These are phyloP conservation scores for Rhytidiadelphus loreus DNA, from an alignment of 225 moss, liverwort and hornwort genomes.

Conservation along the genomic window DNA sequence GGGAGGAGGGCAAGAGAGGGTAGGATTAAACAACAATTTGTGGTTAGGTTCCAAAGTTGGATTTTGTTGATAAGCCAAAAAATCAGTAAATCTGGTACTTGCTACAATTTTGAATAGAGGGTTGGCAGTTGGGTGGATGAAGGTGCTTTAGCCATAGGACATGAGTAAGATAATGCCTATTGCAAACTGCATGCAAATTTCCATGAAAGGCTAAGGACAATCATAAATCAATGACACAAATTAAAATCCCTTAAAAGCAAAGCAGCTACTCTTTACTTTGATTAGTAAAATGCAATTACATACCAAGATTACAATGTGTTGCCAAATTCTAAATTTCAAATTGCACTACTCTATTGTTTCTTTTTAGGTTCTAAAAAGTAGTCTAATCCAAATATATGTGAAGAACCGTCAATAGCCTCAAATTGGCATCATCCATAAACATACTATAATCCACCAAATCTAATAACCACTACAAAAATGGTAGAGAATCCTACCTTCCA, in stretches of 20 bases:
- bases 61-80: not conserved
- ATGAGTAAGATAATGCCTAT: not conserved
- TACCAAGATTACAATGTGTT: fast-evolving
- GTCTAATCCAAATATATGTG: not conserved
- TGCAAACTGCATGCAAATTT: not conserved
- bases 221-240: not conserved
- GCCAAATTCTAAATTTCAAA: not conserved
- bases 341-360: not conserved
- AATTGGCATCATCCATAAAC: not conserved
- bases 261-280: fast-evolving
- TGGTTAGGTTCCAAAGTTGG: fast-evolving
- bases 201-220: not conserved
- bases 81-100: fast-evolving
- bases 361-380: fast-evolving
- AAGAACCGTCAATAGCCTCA: fast-evolving
- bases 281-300: not conserved
- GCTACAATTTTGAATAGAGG: not conserved
- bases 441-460: not conserved
- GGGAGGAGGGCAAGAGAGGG: not conserved
- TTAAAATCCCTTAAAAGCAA: not conserved
- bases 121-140: fast-evolving
- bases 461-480: not conserved
- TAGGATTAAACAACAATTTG: not conserved
- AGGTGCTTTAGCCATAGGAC: not conserved
- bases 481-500: not conserved